Base-by-base conservation (phyloP, 495 filamentous ascomycete genomes). In the Staphylotrichum tortipilum region DNA sequence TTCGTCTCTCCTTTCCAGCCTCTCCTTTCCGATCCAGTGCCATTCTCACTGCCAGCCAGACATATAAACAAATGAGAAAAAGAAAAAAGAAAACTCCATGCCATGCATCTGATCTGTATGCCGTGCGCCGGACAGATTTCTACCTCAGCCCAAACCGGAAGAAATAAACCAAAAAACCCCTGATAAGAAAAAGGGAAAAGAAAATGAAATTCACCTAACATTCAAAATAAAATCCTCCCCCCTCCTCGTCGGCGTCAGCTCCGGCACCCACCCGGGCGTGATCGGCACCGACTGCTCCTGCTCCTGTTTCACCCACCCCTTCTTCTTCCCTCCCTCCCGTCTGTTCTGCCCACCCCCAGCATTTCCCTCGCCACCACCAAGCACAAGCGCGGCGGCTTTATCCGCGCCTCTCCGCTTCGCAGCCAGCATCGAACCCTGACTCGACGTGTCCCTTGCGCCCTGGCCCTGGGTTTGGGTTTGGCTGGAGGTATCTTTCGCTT, bases 181-280 rank as follows among this genome's bases (percentile, higher is more conserved):
- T n/a, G 33, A 10, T 35, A 35, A 15, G n/a, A 28, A 28, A 44
- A 45, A 36, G 40, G 14, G 29, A 40, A 44, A 37, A 26, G 15
- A 30, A 44, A 21, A 37, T 2, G 21, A 22, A 15, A n/a, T 48
- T 61, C 55, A 67, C 38, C 63, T 56, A 35, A 73, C 69, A 56
- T 66, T 62, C 60, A 75, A 57, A 51, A 64, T 66, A 42, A 75
- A 55, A 48, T 73, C 70, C 38, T 70, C 68, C 10, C 72, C 71
- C 36, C 66, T 62, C 52, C 69, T 62, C 38, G 68, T 73, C 7
- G 72, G 72, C 51, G 70, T 75, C 54, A 75, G 41, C 55, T 68
- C 62, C n/a, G 75, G 72, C 51, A 69, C 60, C 73, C 75, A 78
- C 1, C 65, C 70, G 0, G 75, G 75, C 31, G 75, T 78, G 14